Percentiles rank a stretch among this genome's conserved stretches.
These are phyloP conservation scores for Globisporangium uncinulatum DNA, from an alignment of 352 stramenopile species.

Conservation along the genomic window DNA sequence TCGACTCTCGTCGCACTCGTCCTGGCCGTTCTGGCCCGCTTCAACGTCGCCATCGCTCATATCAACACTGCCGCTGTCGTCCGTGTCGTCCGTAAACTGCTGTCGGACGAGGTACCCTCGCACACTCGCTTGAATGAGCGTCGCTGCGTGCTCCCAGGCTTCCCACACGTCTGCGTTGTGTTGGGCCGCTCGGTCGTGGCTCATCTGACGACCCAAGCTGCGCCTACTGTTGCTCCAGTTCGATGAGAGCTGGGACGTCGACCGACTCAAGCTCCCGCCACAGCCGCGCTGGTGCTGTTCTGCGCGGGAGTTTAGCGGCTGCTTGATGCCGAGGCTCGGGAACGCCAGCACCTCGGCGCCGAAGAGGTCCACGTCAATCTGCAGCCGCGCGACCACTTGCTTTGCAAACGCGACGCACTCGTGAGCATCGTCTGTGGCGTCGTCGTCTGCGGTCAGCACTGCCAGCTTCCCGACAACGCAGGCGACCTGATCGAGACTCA, in stretches of 20 bases:
- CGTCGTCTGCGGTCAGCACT: background rate
- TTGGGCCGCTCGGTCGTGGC: background rate
- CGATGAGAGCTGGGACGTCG: background rate
- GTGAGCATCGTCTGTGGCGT: background rate
- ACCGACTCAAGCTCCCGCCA: background rate
- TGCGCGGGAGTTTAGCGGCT: slow-evolving; percentile 10
- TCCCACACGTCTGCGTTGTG: background rate
- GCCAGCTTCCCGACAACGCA: slow-evolving; percentile 4
- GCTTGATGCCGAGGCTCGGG: slow-evolving; percentile 27
- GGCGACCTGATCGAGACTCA: slow-evolving; percentile 9
- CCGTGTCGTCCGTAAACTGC: slow-evolving; percentile 10
- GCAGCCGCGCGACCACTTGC: slow-evolving; percentile 27
- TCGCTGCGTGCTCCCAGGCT: background rate
- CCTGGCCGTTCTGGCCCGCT: background rate
- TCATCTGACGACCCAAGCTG: background rate
- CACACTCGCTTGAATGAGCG: slow-evolving; percentile 10
- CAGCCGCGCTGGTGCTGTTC: background rate
- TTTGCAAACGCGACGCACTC: slow-evolving; percentile 23
- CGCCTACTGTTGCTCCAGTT: background rate
- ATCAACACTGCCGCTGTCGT: background rate
- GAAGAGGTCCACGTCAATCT: slow-evolving; percentile 54
- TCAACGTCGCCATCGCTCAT: background rate
- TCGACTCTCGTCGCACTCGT: background rate
- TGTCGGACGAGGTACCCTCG: slow-evolving; percentile 13
- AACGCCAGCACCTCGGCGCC: slow-evolving; percentile 51